Conservation (phyloP, 768 basidiomycete genomes). For the Tricholoma terreum region DNA sequence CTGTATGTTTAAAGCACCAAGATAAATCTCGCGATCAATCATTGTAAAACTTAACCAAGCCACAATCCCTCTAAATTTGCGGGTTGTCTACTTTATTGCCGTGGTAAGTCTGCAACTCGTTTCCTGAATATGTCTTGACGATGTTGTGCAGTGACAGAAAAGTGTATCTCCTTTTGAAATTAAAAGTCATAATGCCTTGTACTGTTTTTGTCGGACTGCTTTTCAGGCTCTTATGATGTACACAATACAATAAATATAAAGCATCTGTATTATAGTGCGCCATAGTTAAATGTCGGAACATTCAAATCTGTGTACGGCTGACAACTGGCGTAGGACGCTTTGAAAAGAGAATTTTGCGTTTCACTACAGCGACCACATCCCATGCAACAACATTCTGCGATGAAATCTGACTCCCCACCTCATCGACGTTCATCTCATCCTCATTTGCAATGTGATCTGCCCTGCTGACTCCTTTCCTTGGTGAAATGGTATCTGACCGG, state of each 20-base stretch:
- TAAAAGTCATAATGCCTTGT: not conserved
- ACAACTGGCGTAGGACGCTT: slow-evolving; percentile 79
- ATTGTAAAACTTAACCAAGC: not conserved
- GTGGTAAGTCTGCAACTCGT: not conserved
- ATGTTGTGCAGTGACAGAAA: not conserved
- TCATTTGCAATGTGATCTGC: slow-evolving; percentile 13
- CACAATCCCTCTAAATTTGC: not conserved
- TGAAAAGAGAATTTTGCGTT: slow-evolving; percentile 78
- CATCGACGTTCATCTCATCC: slow-evolving; percentile 11
- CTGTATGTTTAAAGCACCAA: not conserved
- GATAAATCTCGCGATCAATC: not conserved
- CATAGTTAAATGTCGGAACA: not conserved
- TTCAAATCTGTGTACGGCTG: not conserved
- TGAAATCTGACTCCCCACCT: slow-evolving; percentile 14
- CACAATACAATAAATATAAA: not conserved
- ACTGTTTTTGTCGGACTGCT: not conserved
- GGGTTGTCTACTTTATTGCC: not conserved
- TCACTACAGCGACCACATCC: slow-evolving; percentile 69
- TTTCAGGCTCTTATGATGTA: not conserved
- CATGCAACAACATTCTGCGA: slow-evolving; percentile 34
- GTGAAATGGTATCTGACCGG: slow-evolving; percentile 28
- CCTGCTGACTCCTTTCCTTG: slow-evolving; percentile 13
- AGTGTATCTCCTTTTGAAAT: not conserved
- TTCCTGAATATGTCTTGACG: not conserved
- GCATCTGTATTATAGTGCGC: not conserved